These are phyloP conservation scores for Eucalyptus brandiana DNA, from an alignment of 345 rosid genomes.

Conservation along the genomic window DNA sequence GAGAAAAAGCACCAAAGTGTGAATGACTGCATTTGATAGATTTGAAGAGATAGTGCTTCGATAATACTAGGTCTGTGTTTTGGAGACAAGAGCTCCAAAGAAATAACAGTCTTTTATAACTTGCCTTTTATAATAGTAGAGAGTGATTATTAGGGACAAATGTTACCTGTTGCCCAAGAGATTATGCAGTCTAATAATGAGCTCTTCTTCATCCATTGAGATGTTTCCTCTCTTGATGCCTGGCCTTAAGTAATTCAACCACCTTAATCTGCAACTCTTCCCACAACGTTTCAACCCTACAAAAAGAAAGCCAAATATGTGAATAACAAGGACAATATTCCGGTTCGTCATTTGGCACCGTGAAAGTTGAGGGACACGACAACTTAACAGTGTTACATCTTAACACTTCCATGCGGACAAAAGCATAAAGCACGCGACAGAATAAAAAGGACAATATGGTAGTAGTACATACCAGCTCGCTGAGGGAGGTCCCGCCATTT, in stretches of 20 bases:
- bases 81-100: neutral
- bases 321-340: neutral
- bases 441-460: neutral
- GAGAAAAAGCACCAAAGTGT: neutral
- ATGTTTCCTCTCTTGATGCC: conserved; percentile 3
- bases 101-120: neutral
- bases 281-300: conserved; percentile 3
- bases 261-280: conserved; percentile 8
- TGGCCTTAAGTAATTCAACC: conserved; percentile 6
- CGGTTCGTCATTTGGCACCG: neutral
- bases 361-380: neutral
- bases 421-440: neutral
- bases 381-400: neutral
- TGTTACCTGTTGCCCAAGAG: conserved; percentile 4
- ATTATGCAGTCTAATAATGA: neutral
- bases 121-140: neutral
- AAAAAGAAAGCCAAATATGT: neutral
- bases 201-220: conserved; percentile 3
- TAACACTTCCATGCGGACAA: neutral
- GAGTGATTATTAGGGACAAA: neutral
- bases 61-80: neutral
- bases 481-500: conserved; percentile 22
- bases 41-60: neutral
- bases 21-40: neutral
- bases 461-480: conserved; percentile 7